Base-by-base conservation (phyloP, 495 filamentous ascomycete species). In the Hypoxylon lienhwacheense region DNA sequence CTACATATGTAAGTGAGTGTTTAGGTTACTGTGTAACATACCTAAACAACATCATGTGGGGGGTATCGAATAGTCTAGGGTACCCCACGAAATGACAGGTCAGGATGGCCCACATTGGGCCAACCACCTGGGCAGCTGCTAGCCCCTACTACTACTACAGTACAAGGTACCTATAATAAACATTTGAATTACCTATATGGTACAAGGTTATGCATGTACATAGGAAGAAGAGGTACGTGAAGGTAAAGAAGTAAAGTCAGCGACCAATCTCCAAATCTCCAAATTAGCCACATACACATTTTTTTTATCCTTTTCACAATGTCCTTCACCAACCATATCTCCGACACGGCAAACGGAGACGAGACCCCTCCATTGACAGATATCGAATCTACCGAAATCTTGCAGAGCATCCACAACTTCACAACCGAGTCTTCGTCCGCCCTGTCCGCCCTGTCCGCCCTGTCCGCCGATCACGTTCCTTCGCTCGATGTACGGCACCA, bases 401-500 rank as follows among this genome's bases (percentile, higher is more conserved):
- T 55, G 4, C 60, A 59, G 8, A 59, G 55, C 46, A 58, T 57
- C 41, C 49, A 53, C 4, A 49, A 58, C 19, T 61, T 46, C 20
- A 46, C 47, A 29, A 52, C 47, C 43, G 11, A 24, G n/a, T 37
- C 55, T 8, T 43, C 59, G 4, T 42, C 55, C 28, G 17, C 41
- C 14, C 53, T 62, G 14, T 50, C 64, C 47, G 57, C 61, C 50
- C n/a, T n/a, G 4, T 42, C 55, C 28, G 17, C 41, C 14, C 53
- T 62, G 14, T 50, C 64, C 47, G 57, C 61, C 50, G 61, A 66
- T 35, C 61, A 59, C 53, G 46, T 53, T 33, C 52, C 63, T 55
- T 55, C 62, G n/a, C 48, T 55, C 42, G 55, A 67, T 35, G 39
- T 61, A 44, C 25, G 44, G 19, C 50, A 14, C 6, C 51, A 11